Evolutionary conservation across 2,329 filamentous ascomycete genomes (phyloP).

Genomic region (Apiospora rasikravindrae): DNA sequence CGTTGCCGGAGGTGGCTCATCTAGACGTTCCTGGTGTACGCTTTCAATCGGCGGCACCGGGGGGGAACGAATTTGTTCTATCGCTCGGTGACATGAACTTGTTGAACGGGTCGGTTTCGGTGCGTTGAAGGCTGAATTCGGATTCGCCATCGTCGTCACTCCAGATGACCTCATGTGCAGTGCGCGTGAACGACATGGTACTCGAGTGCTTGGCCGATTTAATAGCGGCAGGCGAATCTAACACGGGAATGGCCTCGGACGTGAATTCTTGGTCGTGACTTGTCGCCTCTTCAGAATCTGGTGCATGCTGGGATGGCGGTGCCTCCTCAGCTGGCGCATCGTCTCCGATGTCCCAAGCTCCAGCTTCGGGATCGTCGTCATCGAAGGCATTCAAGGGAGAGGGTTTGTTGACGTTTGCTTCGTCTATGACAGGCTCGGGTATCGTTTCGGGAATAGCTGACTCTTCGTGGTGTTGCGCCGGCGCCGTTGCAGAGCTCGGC

Average conservation of each 20-base stretch:
- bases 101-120: constrained; percentile 63
- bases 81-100: constrained; percentile 63
- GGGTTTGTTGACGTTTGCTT: constrained; percentile 24
- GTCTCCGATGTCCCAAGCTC: constrained; percentile 34
- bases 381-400: constrained; percentile 33
- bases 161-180: constrained; percentile 66
- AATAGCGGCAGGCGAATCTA: constrained; percentile 26
- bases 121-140: constrained; percentile 60
- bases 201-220: constrained; percentile 60
- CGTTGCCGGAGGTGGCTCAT: constrained; percentile 51
- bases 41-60: constrained; percentile 52
- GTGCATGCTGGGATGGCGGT: constrained; percentile 18
- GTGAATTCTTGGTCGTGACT: constrained; percentile 23
- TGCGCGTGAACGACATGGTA: constrained; percentile 66
- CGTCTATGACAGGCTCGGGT: constrained; percentile 25
- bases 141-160: constrained; percentile 58
- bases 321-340: constrained; percentile 6
- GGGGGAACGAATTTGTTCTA: constrained; percentile 70
- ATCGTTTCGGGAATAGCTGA: constrained; percentile 24
- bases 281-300: constrained; percentile 24
- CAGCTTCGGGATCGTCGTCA: constrained; percentile 33
- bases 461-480: constrained; percentile 20
- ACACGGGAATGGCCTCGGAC: constrained; percentile 23
- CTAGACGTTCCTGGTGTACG: constrained; percentile 35
- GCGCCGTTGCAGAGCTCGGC: neutral